Base-by-base conservation (phyloP, 345 rosid genomes). In the Syzygium grande region DNA sequence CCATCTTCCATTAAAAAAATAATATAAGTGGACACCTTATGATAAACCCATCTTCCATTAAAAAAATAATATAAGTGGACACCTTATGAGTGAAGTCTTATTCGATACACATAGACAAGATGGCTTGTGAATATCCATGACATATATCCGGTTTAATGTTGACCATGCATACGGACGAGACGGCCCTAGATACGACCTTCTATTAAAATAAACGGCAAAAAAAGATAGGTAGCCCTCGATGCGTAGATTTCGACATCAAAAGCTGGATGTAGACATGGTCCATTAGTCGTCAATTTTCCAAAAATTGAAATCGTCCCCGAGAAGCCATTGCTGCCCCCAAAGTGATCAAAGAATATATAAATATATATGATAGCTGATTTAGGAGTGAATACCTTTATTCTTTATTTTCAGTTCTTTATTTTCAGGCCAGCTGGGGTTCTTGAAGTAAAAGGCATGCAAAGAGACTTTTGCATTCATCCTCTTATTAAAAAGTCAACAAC, bases 111-210 rank as follows among this genome's bases (percentile, higher is more conserved):
- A 21, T 15, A 25, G 7, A 34, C 12, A 9, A 0, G 0, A 68
- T 13, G 23, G 13, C 23, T 17, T 30, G 2, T 0, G 0, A 17
- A 2, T 68, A 9, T 68, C 0, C 2, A 34, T 3, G 3, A 2
- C 4, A 17, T 65, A 30, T 16, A 0, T 68, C 7, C 1, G 19
- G 11, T 68, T 34, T 68, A 22, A 1, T 34, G 80, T 73, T 73
- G 46, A 43, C 46, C 46, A 6, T 43, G 46, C 46, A 43, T 43
- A 43, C 46, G 46, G 46, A 43, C 7, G 7, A 43, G 46, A 43
- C 46, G 46, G 46, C 46, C 46, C 46, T 46, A 73, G 22, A 73
- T 38, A 19, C 1, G 6, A 34, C 8, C 7, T 23, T 9, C 12
- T 23, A 23, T 23, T 25, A 23, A 23, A 13, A 25, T 56, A 56